phyloP scores from a whole-genome alignment of 495 filamentous ascomycete species.

The Penicillium mononematosum region DNA sequence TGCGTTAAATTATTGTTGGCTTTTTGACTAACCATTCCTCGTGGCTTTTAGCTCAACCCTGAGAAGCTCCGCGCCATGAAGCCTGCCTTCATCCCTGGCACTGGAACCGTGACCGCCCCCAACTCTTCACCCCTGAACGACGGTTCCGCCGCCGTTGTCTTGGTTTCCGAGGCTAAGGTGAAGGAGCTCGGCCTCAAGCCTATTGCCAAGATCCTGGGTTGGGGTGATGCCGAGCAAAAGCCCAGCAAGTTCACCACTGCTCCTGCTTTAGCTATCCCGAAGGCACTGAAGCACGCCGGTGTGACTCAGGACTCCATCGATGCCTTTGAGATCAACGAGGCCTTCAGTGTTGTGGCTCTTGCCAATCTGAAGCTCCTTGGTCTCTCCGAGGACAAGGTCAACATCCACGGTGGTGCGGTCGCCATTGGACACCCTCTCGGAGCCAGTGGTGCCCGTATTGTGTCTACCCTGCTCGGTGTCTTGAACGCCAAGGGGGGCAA shows the following conservation, averaged over 20 bases:
- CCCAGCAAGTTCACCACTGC: constrained; percentile 95
- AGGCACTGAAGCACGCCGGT: constrained; percentile 89
- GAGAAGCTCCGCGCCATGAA: constrained; percentile 83
- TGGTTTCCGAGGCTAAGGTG: constrained; percentile 86
- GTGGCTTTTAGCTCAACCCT: constrained; percentile 67
- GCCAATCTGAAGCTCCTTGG: constrained; percentile 90
- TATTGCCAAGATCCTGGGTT: constrained; percentile 91
- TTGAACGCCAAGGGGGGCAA: constrained; percentile 86
- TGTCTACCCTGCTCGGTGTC: constrained; percentile 87
- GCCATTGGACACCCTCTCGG: constrained; percentile 95
- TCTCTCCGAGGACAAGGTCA: constrained; percentile 81
- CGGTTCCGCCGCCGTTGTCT: constrained; percentile 83
- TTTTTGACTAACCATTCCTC: constrained; percentile 20
- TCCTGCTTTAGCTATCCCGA: constrained; percentile 91
- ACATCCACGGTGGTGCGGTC: constrained; percentile 92
- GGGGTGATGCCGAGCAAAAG: constrained; percentile 88
- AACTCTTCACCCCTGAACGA: constrained; percentile 97
- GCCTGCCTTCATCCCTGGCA: constrained; percentile 77
- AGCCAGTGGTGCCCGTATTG: constrained; percentile 87
- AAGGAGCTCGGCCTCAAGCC: constrained; percentile 86
- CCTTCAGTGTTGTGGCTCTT: constrained; percentile 93
- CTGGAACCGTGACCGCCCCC: constrained; percentile 91
- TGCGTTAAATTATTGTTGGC: background rate
- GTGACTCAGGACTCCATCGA: constrained; percentile 74
- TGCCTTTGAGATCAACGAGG: constrained; percentile 98